phyloP scores from a whole-genome alignment of 2,329 filamentous ascomycete species.

The Calonectria leucothoes region DNA sequence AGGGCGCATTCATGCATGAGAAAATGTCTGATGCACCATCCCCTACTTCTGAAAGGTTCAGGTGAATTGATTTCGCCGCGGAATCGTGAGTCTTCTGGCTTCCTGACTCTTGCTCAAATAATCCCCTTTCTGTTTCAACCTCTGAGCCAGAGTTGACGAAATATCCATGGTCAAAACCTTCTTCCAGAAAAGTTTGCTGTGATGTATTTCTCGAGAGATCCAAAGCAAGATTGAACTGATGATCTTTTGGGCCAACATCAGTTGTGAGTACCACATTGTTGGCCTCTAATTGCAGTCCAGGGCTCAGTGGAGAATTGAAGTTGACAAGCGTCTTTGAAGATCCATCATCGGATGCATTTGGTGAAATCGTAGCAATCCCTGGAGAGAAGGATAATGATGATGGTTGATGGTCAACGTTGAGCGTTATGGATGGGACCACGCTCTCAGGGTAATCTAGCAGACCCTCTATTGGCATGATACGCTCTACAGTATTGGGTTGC shows the following conservation, averaged over 20 bases:
- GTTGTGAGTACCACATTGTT: no score
- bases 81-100: background rate
- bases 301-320: background rate
- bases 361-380: background rate
- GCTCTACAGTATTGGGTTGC: background rate
- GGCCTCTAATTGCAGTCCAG: background rate
- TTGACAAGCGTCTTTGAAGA: background rate
- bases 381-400: accelerated
- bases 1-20: background rate
- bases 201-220: background rate
- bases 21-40: background rate
- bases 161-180: background rate
- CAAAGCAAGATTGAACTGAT: background rate
- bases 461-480: background rate
- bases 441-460: accelerated
- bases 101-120: background rate
- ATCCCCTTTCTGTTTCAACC: background rate
- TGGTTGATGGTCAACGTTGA: no score
- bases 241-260: background rate
- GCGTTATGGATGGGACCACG: accelerated
- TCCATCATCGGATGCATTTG: background rate
- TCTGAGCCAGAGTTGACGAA: background rate
- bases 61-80: background rate
- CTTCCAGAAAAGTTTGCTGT: background rate
- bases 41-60: no score